Conservation (phyloP, 2,329 filamentous ascomycete species). For the Botrytis tulipae region DNA sequence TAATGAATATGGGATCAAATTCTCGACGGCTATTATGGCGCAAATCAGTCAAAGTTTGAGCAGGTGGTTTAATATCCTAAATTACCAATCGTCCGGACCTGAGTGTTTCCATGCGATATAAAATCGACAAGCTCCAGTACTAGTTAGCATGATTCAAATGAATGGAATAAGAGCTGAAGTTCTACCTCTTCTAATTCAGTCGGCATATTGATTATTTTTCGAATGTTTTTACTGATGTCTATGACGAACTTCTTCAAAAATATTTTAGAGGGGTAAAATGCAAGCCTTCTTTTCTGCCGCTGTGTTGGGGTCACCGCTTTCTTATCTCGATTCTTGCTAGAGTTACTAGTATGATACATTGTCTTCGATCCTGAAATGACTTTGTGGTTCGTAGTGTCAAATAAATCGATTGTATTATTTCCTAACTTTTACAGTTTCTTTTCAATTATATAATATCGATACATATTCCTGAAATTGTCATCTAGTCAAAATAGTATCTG, state of each 20-base stretch:
- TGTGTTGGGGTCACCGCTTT: slow-evolving; percentile 2
- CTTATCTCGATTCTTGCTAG: background rate
- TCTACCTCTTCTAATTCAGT: slow-evolving; percentile 73
- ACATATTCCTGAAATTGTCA: background rate
- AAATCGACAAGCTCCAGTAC: slow-evolving; percentile 77
- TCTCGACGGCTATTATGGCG: slow-evolving; percentile 64
- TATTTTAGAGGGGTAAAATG: slow-evolving; percentile 18
- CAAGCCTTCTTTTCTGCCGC: slow-evolving; percentile 12
- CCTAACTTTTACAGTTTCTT: background rate
- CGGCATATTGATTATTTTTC: slow-evolving; percentile 53
- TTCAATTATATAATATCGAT: background rate
- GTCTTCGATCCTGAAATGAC: background rate
- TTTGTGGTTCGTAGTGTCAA: background rate
- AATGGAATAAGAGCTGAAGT: background rate
- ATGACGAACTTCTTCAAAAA: slow-evolving; percentile 14
- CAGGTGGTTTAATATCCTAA: slow-evolving; percentile 24
- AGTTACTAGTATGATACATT: background rate
- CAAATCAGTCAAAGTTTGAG: slow-evolving; percentile 27
- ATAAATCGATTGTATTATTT: background rate
- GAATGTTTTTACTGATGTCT: slow-evolving; percentile 2
- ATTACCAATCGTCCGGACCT: slow-evolving; percentile 77
- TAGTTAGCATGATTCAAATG: slow-evolving; percentile 14
- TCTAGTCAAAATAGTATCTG: background rate
- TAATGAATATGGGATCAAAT: slow-evolving; percentile 79
- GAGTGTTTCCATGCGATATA: slow-evolving; percentile 85